Conservation (phyloP, 164 flowering plant species). For the Dillenia suffruticosa region DNA sequence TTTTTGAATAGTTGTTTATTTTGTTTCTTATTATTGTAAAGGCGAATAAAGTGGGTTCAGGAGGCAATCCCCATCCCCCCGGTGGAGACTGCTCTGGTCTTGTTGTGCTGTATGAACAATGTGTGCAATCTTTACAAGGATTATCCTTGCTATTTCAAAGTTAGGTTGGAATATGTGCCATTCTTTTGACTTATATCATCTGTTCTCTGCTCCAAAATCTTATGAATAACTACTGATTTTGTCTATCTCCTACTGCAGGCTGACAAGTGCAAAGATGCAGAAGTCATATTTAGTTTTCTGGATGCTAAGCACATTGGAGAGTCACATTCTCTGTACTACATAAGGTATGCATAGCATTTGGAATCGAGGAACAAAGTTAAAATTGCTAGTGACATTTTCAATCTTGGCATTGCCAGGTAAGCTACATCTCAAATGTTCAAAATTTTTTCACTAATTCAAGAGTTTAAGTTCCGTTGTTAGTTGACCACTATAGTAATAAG, state of each 20-base stretch:
- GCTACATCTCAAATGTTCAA: not conserved
- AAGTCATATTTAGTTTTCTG: constrained; percentile 70
- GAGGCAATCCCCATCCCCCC: constrained; percentile 71
- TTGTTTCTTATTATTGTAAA: constrained; percentile 11
- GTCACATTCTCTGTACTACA: constrained; percentile 62
- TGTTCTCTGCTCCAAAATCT: not conserved
- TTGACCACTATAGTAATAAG: too few species aligned
- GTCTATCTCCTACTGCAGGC: constrained; percentile 49
- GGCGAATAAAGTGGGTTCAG: constrained; percentile 97
- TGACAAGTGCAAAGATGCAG: constrained; percentile 82
- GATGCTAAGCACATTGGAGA: constrained; percentile 79
- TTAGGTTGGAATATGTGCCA: constrained; percentile 96
- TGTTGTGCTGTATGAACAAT: constrained; percentile 83
- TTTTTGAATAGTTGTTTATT: too few species aligned
- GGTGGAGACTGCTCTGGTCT: constrained; percentile 90
- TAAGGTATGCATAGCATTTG: constrained; percentile 71
- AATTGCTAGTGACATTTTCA: constrained; percentile 66
- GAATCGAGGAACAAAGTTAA: constrained; percentile 69
- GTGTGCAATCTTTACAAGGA: constrained; percentile 93
- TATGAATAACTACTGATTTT: not conserved
- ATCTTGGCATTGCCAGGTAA: constrained; percentile 73
- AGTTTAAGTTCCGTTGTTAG: too few species aligned
- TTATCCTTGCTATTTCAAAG: constrained; percentile 85
- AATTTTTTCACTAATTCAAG: too few species aligned
- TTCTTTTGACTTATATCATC: not conserved